Evolutionary conservation across 2,329 filamentous ascomycete genomes (phyloP).

Genomic region (Xylariaceae sp.): DNA sequence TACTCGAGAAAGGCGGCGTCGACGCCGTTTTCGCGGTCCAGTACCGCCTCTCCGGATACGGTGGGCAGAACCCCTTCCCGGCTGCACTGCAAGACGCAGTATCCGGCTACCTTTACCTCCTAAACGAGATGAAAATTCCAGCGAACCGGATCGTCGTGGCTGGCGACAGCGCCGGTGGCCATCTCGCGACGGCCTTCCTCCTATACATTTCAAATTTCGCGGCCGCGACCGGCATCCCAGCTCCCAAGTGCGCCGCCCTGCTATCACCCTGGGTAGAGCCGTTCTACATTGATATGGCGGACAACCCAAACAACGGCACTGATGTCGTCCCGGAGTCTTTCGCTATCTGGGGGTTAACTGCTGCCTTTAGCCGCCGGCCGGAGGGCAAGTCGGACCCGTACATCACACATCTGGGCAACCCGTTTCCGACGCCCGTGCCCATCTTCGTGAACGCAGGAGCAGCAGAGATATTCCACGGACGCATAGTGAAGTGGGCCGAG

Average conservation of each 20-base stretch:
- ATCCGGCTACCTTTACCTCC: conserved; percentile 42
- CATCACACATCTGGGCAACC: conserved; percentile 22
- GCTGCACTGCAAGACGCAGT: conserved; percentile 48
- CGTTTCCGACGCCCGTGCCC: conserved; percentile 23
- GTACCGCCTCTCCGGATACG: conserved; percentile 44
- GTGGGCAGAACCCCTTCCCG: conserved; percentile 40
- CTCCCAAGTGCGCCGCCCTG: conserved; percentile 36
- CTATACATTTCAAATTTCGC: conserved; percentile 43
- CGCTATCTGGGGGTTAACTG: conserved; percentile 39
- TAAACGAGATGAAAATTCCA: conserved; percentile 38
- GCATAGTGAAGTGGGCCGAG: conserved; percentile 56
- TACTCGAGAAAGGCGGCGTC: conserved; percentile 36
- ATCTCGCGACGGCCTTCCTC: conserved; percentile 41
- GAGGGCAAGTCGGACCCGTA: conserved; percentile 33
- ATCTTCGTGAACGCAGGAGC: conserved; percentile 23
- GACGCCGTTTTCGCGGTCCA: conserved; percentile 42
- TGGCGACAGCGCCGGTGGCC: conserved; percentile 48
- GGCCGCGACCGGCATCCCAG: conserved; percentile 6
- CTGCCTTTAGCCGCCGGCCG: conserved; percentile 30
- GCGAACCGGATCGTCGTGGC: conserved; percentile 40
- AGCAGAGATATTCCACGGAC: conserved; percentile 32
- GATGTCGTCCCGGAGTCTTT: conserved; percentile 41
- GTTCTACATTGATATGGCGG: conserved; percentile 6
- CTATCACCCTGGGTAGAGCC: conserved; percentile 30
- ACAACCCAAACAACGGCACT: conserved; percentile 18